phyloP scores from a whole-genome alignment of 2,329 filamentous ascomycete genomes.

The Aspergillus pseudotamarii region DNA sequence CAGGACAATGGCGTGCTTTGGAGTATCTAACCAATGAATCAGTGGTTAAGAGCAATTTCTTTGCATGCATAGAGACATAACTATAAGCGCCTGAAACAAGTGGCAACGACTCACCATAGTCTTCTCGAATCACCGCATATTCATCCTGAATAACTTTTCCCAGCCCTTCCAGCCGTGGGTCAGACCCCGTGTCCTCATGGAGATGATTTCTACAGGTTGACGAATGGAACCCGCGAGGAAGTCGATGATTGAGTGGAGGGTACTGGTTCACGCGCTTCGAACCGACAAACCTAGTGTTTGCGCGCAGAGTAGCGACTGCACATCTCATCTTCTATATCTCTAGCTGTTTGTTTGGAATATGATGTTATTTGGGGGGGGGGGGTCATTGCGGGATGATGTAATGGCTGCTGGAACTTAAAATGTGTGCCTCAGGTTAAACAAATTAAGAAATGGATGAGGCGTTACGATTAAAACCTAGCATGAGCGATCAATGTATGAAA shows the following conservation, averaged over 20 bases:
- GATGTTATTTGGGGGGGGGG: neutral
- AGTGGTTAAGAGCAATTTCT: neutral
- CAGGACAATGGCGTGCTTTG: slow-evolving; percentile 62
- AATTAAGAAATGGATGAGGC: neutral
- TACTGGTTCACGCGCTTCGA: neutral
- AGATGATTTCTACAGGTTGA: slow-evolving; percentile 18
- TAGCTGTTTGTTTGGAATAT: neutral
- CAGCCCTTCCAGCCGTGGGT: slow-evolving; percentile 55
- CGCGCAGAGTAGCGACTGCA: neutral
- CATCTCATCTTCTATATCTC: neutral
- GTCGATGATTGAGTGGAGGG: neutral
- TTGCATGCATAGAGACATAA: neutral
- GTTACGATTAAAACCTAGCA: too few relatives aligned
- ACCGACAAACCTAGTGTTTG: neutral
- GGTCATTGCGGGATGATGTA: neutral
- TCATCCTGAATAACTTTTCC: slow-evolving; percentile 62
- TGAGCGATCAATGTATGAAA: neutral
- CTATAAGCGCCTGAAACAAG: neutral
- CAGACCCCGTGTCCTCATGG: slow-evolving; percentile 28
- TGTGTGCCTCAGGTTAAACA: neutral
- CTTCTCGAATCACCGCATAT: slow-evolving; percentile 60
- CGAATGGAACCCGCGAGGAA: slow-evolving; percentile 21
- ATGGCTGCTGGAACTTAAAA: neutral
- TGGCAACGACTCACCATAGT: slow-evolving; percentile 52
- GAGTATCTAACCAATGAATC: slow-evolving; percentile 35